phyloP scores from a whole-genome alignment of 2,329 filamentous ascomycete species.

The Pestalotiopsis sp. region DNA sequence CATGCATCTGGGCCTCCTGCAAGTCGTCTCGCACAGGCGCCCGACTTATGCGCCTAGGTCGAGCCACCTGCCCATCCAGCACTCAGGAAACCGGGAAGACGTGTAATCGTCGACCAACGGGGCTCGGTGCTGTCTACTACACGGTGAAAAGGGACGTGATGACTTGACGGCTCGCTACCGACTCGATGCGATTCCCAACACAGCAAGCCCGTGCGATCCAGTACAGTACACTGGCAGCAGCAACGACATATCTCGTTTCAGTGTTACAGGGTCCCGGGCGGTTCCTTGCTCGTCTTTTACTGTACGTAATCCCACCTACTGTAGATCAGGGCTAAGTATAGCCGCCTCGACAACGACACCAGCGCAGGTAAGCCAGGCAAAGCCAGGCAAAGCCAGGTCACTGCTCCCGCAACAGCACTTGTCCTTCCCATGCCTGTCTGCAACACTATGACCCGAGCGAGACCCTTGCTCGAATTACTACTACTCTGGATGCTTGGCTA shows the following conservation, averaged over 20 bases:
- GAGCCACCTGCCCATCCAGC: background rate
- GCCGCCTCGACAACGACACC: too few relatives aligned
- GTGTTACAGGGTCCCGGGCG: background rate
- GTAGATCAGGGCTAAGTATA: too few relatives aligned
- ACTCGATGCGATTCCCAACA: background rate
- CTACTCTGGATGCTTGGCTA: background rate
- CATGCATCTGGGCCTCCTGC: slow-evolving; percentile 3
- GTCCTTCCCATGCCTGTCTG: too few relatives aligned
- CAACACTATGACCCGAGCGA: background rate
- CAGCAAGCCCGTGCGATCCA: background rate
- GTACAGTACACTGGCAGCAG: background rate
- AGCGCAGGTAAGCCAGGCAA: too few relatives aligned
- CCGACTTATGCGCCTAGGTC: background rate
- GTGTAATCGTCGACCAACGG: background rate
- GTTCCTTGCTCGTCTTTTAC: background rate
- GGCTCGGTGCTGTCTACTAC: background rate
- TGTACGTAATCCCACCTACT: background rate
- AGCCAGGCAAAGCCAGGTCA: too few relatives aligned
- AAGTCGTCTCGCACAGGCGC: background rate
- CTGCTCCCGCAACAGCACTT: too few relatives aligned
- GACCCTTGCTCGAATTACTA: background rate
- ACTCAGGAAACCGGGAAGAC: background rate
- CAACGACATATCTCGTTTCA: background rate
- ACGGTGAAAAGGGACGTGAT: background rate
- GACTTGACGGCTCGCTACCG: background rate